Evolutionary conservation across 148 eudicot species (phyloP).

Genomic region (Cornus suecica): DNA sequence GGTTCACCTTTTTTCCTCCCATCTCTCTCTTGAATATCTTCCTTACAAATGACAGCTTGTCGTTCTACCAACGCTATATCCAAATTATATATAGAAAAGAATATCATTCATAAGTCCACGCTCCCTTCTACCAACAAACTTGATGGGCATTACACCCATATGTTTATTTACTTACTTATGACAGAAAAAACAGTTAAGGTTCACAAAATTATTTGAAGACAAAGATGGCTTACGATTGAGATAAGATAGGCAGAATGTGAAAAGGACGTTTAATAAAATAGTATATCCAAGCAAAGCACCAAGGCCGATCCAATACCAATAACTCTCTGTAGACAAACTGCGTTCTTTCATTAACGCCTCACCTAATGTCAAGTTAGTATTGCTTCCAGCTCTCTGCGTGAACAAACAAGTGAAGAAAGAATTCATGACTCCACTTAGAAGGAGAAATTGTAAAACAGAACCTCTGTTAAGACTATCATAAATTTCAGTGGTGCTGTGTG

Average conservation of each 20-base stretch:
- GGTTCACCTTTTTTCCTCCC: slow-evolving; percentile 55
- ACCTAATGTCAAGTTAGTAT: slow-evolving; percentile 44
- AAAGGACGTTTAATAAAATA: slow-evolving; percentile 71
- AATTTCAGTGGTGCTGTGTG: neutral
- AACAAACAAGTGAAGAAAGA: neutral
- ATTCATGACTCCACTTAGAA: neutral
- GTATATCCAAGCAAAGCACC: slow-evolving; percentile 85
- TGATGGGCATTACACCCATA: neutral
- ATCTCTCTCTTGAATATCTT: slow-evolving; percentile 70
- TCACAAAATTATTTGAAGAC: neutral
- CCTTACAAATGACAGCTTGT: slow-evolving; percentile 80
- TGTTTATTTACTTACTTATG: neutral
- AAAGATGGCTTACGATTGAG: slow-evolving; percentile 73
- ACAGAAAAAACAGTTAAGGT: neutral
- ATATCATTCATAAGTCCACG: neutral
- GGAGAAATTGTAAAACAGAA: neutral
- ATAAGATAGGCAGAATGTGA: slow-evolving; percentile 70
- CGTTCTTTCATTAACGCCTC: slow-evolving; percentile 64
- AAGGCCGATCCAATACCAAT: slow-evolving; percentile 97
- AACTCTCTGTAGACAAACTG: slow-evolving; percentile 74
- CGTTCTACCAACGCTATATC: slow-evolving; percentile 74
- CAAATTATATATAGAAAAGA: neutral
- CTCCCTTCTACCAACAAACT: neutral
- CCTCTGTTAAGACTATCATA: neutral
- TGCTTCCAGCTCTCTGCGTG: slow-evolving; percentile 37